A percentile compares a stretch with the other conserved stretches of the same genome.
Evolutionary conservation across 2,329 filamentous ascomycete species (phyloP).

Genomic region (Chaetomiaceae sp.): DNA sequence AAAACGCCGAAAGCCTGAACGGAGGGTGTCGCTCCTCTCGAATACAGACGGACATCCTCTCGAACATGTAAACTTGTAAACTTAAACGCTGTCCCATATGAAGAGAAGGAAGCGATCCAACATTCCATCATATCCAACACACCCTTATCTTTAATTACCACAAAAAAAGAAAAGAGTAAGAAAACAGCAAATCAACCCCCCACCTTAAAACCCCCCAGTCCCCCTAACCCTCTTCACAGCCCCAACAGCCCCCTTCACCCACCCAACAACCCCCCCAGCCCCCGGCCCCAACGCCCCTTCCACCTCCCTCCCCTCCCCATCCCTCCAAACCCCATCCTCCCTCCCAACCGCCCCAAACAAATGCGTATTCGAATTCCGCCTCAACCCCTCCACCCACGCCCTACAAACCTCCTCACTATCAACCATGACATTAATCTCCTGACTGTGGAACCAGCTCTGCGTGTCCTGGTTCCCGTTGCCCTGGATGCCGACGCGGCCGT

Average conservation of each 20-base stretch:
- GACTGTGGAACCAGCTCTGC: constrained; percentile 72
- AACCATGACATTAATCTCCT: constrained; percentile 73
- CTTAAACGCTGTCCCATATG: too few relatives aligned
- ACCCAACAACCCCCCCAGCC: constrained; percentile 51
- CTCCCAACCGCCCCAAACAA: constrained; percentile 49
- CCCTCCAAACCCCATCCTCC: constrained; percentile 59
- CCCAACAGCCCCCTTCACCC: constrained; percentile 52
- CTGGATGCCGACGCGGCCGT: constrained; percentile 63
- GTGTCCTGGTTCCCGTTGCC: constrained; percentile 79
- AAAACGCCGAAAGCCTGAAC: too few relatives aligned
- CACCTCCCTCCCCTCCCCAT: constrained; percentile 44
- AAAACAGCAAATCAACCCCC: neutral
- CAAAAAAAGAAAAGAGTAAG: neutral
- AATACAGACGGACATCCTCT: too few relatives aligned
- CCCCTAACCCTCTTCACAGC: constrained; percentile 23
- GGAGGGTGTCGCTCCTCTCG: too few relatives aligned
- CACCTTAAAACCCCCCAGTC: constrained; percentile 7
- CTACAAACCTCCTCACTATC: constrained; percentile 58
- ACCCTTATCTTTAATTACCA: too few relatives aligned
- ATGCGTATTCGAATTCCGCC: constrained; percentile 58
- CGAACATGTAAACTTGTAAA: too few relatives aligned
- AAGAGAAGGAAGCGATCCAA: too few relatives aligned
- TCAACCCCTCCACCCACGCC: constrained; percentile 53
- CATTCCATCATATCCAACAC: too few relatives aligned
- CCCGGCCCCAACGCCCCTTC: constrained; percentile 48